phyloP scores from a whole-genome alignment of 2,329 filamentous ascomycete genomes.

The Colletotrichum abscissum region DNA sequence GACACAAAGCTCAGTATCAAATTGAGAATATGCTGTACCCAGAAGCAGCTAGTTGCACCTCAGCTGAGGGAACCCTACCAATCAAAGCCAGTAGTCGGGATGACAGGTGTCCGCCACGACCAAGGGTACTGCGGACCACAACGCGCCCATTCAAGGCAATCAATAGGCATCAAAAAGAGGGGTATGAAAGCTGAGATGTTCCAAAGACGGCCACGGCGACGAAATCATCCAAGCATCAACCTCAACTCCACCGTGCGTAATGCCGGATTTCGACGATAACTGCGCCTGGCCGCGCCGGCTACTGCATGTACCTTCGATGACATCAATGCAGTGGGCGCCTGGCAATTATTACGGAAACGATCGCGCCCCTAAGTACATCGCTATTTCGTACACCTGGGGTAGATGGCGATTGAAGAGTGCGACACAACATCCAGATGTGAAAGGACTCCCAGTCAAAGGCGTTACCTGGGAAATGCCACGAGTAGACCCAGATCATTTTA shows the following conservation, averaged over 20 bases:
- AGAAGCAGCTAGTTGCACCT: not conserved
- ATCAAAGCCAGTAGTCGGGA: not conserved
- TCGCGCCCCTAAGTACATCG: not conserved
- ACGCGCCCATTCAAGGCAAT: not conserved
- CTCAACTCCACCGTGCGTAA: not conserved
- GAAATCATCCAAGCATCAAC: not conserved
- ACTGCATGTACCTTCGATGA: not conserved
- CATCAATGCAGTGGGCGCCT: not conserved
- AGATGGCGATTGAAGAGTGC: not conserved
- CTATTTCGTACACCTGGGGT: not conserved
- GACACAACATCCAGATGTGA: not conserved
- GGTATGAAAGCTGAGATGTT: not conserved
- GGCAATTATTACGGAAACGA: not conserved
- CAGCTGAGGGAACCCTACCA: not conserved
- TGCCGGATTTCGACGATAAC: not conserved
- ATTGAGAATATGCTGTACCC: not conserved
- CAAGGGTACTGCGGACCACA: not conserved
- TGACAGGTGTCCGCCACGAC: not conserved
- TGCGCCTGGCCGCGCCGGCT: not conserved
- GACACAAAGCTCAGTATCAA: not conserved
- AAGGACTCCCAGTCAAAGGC: not conserved
- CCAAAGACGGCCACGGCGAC: not conserved
- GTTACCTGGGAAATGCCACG: not conserved
- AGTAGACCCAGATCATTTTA: not conserved
- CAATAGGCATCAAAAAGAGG: not conserved